These are phyloP conservation scores for Daedalea quercina DNA, from an alignment of 768 basidiomycete species.

Conservation along the genomic window DNA sequence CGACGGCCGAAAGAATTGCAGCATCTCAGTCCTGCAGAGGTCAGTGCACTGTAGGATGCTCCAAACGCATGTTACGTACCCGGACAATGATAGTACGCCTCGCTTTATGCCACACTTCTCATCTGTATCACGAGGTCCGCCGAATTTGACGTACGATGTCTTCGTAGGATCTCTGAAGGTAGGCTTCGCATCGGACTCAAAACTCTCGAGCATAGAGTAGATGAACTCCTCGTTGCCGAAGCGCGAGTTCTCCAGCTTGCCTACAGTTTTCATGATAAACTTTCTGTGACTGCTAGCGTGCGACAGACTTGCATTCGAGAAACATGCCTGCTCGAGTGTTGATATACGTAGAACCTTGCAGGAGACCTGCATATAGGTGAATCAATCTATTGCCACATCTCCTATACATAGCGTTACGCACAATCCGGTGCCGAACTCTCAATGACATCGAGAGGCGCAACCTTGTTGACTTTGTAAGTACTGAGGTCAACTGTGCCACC, in stretches of 20 bases:
- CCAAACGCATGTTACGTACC: constrained; percentile 23
- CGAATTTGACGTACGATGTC: constrained; percentile 35
- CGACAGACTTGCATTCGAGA: constrained; percentile 23
- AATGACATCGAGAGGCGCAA: constrained; percentile 28
- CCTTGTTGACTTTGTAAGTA: constrained; percentile 37
- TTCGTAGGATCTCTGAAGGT: constrained; percentile 35
- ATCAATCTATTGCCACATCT: neutral
- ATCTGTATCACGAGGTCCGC: constrained; percentile 33
- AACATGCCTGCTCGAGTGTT: constrained; percentile 26
- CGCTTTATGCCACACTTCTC: constrained; percentile 29
- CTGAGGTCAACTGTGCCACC: constrained; percentile 59
- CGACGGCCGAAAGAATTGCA: constrained; percentile 38
- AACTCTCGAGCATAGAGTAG: constrained; percentile 28
- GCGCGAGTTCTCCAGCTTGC: constrained; percentile 24
- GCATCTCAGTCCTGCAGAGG: constrained; percentile 25
- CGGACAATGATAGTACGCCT: constrained; percentile 33
- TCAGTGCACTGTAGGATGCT: neutral
- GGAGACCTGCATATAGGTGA: constrained; percentile 20
- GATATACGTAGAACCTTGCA: constrained; percentile 36
- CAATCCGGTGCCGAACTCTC: constrained; percentile 33
- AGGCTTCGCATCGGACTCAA: constrained; percentile 34
- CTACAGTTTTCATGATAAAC: constrained; percentile 9
- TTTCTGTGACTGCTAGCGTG: neutral
- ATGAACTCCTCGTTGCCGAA: constrained; percentile 28
- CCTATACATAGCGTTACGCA: neutral